Evolutionary conservation across 2,329 filamentous ascomycete genomes (phyloP).

Genomic region (Penicillium italicum): DNA sequence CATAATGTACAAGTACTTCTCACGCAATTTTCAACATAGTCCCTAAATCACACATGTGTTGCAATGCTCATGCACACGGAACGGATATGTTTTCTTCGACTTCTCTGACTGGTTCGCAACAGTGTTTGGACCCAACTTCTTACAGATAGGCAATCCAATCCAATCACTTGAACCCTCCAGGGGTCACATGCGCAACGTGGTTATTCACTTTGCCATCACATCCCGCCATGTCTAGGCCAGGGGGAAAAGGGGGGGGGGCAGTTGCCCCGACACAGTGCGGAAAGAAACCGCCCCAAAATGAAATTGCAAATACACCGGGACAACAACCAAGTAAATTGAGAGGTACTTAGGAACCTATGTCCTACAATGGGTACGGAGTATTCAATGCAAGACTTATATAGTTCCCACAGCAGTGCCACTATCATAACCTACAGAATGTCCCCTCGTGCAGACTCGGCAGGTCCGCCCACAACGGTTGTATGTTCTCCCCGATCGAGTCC

Average conservation of each 20-base stretch:
- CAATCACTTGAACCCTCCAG: slow-evolving; percentile 9
- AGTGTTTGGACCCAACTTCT: slow-evolving; percentile 6
- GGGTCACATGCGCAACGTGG: slow-evolving; percentile 19
- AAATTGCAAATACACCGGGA: neutral
- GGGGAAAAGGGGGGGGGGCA: slow-evolving; percentile 9
- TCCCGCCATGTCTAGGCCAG: slow-evolving; percentile 11
- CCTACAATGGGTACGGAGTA: neutral
- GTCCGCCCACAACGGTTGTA: slow-evolving; percentile 1
- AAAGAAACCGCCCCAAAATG: neutral
- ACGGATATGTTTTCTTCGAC: neutral
- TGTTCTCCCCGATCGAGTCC: neutral
- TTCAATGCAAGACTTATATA: neutral
- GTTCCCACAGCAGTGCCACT: neutral
- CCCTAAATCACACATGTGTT: slow-evolving; percentile 4
- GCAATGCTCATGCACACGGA: neutral
- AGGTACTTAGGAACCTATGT: neutral
- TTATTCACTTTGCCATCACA: slow-evolving; percentile 15
- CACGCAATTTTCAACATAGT: neutral
- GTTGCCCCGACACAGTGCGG: slow-evolving; percentile 5
- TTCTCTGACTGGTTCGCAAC: neutral
- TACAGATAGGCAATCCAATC: neutral
- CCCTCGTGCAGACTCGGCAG: neutral
- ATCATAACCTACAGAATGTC: neutral
- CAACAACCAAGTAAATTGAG: neutral
- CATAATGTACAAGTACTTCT: neutral